Conservation (phyloP, 2,329 filamentous ascomycete species). For the Neonectria ditissima region DNA sequence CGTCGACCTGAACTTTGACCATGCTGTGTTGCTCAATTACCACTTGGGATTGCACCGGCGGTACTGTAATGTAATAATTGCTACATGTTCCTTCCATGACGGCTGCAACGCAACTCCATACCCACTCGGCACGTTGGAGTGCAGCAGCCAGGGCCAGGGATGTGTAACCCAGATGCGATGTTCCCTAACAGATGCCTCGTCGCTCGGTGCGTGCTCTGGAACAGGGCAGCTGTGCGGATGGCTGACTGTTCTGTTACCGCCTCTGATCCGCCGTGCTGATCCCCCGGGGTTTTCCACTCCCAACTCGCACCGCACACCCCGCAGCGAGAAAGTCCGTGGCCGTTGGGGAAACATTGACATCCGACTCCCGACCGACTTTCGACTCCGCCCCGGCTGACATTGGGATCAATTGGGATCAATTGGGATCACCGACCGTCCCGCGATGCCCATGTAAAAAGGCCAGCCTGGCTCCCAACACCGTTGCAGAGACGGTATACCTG, state of each 20-base stretch:
- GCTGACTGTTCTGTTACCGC: background rate
- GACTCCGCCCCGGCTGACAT: background rate
- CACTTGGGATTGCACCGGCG: background rate
- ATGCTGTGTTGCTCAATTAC: background rate
- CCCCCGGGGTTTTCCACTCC: background rate
- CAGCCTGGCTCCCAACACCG: slow-evolving; percentile 23
- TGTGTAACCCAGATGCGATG: slow-evolving; percentile 16
- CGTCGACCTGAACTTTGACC: background rate
- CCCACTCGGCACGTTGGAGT: slow-evolving; percentile 26
- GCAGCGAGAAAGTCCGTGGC: slow-evolving; percentile 16
- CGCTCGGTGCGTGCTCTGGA: slow-evolving; percentile 20
- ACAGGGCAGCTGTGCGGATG: slow-evolving; percentile 1
- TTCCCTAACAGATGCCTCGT: slow-evolving; percentile 11
- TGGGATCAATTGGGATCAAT: too few species aligned
- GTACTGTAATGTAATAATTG: too few species aligned
- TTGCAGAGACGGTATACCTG: background rate
- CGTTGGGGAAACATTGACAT: slow-evolving; percentile 22
- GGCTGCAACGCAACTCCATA: slow-evolving; percentile 5
- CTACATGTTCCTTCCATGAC: background rate
- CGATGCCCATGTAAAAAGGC: slow-evolving; percentile 14
- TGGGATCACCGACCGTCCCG: background rate
- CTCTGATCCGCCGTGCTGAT: slow-evolving; percentile 3
- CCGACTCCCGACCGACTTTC: background rate
- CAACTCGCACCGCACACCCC: slow-evolving; percentile 2
- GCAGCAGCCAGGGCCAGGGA: slow-evolving; percentile 16